Evolutionary conservation across 208 protist species (phyloP).

Genomic region (Trypanosoma rangeli): DNA sequence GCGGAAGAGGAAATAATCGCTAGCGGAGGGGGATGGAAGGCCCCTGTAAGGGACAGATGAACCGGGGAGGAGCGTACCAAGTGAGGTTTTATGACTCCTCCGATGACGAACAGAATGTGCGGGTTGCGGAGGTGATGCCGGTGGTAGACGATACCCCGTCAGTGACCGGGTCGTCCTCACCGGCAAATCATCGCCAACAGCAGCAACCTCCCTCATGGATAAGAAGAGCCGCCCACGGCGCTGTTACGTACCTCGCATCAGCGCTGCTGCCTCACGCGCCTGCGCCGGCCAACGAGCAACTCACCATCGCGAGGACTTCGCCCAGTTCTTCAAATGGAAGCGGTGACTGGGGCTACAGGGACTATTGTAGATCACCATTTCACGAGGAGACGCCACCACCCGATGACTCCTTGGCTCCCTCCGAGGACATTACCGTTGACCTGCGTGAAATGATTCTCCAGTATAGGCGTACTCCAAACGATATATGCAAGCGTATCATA

Average conservation of each 20-base stretch:
- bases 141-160: conserved; percentile 14
- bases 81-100: conserved; percentile 72
- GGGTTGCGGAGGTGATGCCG: conserved; percentile 39
- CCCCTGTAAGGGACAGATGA: conserved; percentile 2
- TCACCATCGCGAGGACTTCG: background rate
- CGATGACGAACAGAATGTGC: conserved; percentile 53
- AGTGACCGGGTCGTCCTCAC: conserved; percentile 14
- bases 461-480: conserved; percentile 62
- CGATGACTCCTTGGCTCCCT: background rate
- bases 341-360: conserved; percentile 15
- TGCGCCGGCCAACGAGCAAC: conserved; percentile 2
- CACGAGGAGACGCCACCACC: background rate
- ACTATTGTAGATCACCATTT: background rate
- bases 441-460: conserved; percentile 70
- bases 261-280: background rate
- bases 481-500: conserved; percentile 84
- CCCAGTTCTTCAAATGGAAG: background rate
- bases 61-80: conserved; percentile 28
- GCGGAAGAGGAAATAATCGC: background rate
- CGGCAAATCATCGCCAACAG: background rate
- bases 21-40: background rate
- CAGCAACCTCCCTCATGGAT: conserved; percentile 9
- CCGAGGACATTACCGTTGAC: conserved; percentile 59
- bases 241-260: conserved; percentile 5
- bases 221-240: background rate